phyloP scores from a whole-genome alignment of 2,329 filamentous ascomycete genomes.

The Metarhizium robertsii region DNA sequence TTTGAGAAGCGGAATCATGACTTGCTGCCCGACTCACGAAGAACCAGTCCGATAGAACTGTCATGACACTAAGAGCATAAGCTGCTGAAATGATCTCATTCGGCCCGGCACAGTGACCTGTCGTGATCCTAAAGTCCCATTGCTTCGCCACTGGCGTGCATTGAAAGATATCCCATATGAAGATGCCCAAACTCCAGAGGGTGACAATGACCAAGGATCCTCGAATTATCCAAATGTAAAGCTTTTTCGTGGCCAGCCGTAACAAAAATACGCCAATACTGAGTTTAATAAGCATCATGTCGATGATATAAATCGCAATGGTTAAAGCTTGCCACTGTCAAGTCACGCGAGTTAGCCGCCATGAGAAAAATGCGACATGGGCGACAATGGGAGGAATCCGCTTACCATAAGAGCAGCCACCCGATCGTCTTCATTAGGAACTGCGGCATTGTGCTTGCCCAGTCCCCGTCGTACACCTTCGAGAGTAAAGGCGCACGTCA shows the following conservation, averaged over 20 bases:
- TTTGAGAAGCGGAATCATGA: neutral
- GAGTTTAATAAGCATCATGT: constrained; percentile 49
- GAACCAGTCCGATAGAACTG: constrained; percentile 43
- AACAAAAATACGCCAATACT: constrained; percentile 45
- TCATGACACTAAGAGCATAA: constrained; percentile 43
- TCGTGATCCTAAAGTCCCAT: constrained; percentile 41
- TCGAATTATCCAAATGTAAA: constrained; percentile 40
- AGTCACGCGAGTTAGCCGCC: neutral
- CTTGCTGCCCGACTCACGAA: constrained; percentile 26
- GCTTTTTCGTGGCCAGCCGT: constrained; percentile 32
- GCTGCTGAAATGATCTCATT: constrained; percentile 37
- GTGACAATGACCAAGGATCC: constrained; percentile 35
- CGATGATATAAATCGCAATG: constrained; percentile 38
- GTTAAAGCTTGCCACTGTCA: constrained; percentile 40
- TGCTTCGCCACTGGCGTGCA: constrained; percentile 40
- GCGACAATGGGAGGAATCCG: neutral
- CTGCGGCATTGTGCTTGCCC: constrained; percentile 36
- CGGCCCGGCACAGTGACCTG: constrained; percentile 32
- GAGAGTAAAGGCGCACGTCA: constrained; percentile 37
- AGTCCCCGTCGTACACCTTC: constrained; percentile 32
- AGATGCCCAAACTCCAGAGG: constrained; percentile 36
- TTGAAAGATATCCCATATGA: constrained; percentile 44
- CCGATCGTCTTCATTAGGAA: constrained; percentile 27
- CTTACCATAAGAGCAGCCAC: constrained; percentile 37
- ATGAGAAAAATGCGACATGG: neutral